Percentiles rank a stretch among this genome's conserved stretches.
Conservation (phyloP, 257 asterid genomes). For the Galeopsis tetrahit region DNA sequence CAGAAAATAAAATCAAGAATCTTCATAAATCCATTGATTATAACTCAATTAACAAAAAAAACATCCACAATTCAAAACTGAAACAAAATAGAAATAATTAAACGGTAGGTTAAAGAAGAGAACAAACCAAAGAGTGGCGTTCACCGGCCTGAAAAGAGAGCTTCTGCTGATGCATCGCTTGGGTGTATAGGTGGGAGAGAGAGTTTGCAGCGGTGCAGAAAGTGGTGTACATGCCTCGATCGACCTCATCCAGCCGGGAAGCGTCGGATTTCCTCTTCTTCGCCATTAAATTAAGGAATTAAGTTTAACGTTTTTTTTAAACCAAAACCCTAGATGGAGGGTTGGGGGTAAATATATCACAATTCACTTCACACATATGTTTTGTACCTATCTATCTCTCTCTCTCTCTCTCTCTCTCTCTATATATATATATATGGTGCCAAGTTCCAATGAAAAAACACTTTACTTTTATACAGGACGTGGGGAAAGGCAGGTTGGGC, state of each 20-base stretch:
- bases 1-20: not conserved
- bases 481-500: constrained; percentile 17
- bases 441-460: constrained; percentile 8
- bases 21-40: not conserved
- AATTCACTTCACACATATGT: not conserved
- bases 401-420: too few relatives aligned
- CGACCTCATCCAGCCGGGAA: constrained; percentile 88
- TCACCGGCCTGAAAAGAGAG: constrained; percentile 94
- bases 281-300: constrained; percentile 51
- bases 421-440: constrained; percentile 23
- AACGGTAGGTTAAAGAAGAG: not conserved
- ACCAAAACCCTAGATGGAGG: constrained; percentile 45
- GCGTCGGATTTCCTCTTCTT: constrained; percentile 93
- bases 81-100: not conserved
- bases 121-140: constrained; percentile 73
- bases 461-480: constrained; percentile 24
- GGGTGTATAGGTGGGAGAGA: constrained; percentile 90
- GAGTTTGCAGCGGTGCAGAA: constrained; percentile 92
- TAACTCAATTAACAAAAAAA: constrained; percentile 14
- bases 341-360: constrained; percentile 15
- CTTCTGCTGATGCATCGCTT: constrained; percentile 86
- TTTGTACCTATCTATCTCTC: constrained; percentile 10
- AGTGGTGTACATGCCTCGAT: constrained; percentile 86
- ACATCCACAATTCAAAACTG: not conserved
- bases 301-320: not conserved